Conservation (phyloP, 2,329 filamentous ascomycete species). For the Chaetoscypha palmicola region DNA sequence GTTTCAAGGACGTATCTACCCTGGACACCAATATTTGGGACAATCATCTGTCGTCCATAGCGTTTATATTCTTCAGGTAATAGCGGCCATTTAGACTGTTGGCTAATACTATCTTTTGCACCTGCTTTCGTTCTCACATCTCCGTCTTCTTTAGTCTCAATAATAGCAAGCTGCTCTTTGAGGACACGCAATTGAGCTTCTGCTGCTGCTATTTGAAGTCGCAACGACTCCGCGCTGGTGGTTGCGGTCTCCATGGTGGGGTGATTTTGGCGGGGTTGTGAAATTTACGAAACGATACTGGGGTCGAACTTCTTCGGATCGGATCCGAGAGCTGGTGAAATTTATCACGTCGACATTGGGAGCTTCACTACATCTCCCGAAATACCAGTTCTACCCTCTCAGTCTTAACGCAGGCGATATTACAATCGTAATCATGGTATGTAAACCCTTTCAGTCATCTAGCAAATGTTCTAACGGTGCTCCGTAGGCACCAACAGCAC, state of each 20-base stretch:
- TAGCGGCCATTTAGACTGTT: constrained; percentile 57
- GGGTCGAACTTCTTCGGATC: not conserved
- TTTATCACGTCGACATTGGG: too few species aligned
- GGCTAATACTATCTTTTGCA: constrained; percentile 11
- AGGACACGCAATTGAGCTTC: constrained; percentile 43
- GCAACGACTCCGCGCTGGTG: constrained; percentile 34
- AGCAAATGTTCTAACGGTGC: constrained; percentile 24
- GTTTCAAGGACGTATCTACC: constrained; percentile 39
- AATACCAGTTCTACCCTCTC: too few species aligned
- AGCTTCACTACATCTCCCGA: too few species aligned
- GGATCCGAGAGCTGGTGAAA: too few species aligned
- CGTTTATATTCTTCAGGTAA: constrained; percentile 68
- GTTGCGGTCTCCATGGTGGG: constrained; percentile 33
- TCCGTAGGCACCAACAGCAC: constrained; percentile 36
- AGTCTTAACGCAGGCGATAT: too few species aligned
- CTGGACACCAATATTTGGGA: constrained; percentile 70
- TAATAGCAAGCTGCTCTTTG: constrained; percentile 37
- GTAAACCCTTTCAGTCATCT: not conserved
- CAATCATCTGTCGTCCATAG: constrained; percentile 86
- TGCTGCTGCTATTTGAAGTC: constrained; percentile 39
- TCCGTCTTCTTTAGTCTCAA: constrained; percentile 19
- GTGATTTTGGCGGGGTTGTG: constrained; percentile 8
- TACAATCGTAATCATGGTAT: constrained; percentile 13
- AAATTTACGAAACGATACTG: too few species aligned
- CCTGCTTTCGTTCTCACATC: too few species aligned